Base-by-base conservation (phyloP, 1,284 basidiomycete species). In the Chalciporus sp. region DNA sequence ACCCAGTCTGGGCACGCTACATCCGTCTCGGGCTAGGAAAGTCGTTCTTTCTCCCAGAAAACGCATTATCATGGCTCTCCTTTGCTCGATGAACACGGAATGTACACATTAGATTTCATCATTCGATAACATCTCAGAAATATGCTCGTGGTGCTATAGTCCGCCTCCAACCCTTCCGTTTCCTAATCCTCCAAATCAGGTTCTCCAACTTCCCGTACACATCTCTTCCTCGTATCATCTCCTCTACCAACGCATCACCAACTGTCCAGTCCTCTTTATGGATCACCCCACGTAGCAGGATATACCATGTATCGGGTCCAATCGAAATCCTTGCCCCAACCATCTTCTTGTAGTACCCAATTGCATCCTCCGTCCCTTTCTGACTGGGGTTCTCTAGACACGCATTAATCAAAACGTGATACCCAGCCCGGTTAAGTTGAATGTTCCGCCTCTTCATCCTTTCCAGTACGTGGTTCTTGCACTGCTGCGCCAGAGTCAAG, bases 1-100 rank as follows among this genome's bases (percentile, higher is more conserved):
- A 35, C 54, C 47, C 64, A 92, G 91, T 83, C 29, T 92, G 86
- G 67, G 81, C 80, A 11, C 82, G 91, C 49, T 94, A 93, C 67
- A 64, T 83, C 50, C 77, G 78, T 49, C 67, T 90, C 9, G 91
- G 90, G 9, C 70, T 90, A 41, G 81, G 85, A 16, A 83, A 75
- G 65, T 70, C 83, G 2, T 90, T 93, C 75, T 82, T 92, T 62
- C 69, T 84, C 19, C 82, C 82, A 29, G 69, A 77, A 49, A 57
- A 60, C 43, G 51, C 61, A 43, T 49, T 55, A 50, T 42, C 61
- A 51, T 64, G 54, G 60, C 49, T 59, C 58, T 41, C 61, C 47
- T 58, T 65, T 47, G 58, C 62, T 35, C 55, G 52, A 19, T 71
- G 45, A 65, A 51, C 29, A 17, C 44, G 42, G 37, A 31, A 35